Evolutionary conservation across 2,329 filamentous ascomycete genomes (phyloP).

Genomic region (Neonectria hederae): DNA sequence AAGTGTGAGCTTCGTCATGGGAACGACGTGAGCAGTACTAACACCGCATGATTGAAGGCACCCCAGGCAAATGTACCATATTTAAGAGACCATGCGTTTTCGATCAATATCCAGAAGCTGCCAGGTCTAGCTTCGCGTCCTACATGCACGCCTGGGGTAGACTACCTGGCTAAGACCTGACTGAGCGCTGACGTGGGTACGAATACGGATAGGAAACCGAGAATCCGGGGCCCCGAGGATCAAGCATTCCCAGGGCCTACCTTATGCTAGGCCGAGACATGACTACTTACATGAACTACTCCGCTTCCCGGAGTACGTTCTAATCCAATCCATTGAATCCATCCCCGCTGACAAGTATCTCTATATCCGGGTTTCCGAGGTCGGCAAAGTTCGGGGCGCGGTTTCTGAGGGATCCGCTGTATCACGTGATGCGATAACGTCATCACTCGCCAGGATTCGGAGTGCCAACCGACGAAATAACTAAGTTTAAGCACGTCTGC

Average conservation of each 20-base stretch:
- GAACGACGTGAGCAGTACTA: neutral
- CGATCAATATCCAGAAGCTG: neutral
- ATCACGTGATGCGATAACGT: slow-evolving; percentile 26
- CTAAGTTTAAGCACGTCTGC: slow-evolving; percentile 20
- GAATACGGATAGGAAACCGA: neutral
- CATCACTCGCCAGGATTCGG: slow-evolving; percentile 15
- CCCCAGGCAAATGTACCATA: too few species aligned
- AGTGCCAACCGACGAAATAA: slow-evolving; percentile 7
- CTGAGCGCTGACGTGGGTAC: neutral
- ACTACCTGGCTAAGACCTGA: neutral
- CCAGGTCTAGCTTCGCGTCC: neutral
- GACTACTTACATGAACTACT: neutral
- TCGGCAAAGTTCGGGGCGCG: slow-evolving; percentile 10
- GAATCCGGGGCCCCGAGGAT: slow-evolving; percentile 8
- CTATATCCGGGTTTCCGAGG: slow-evolving; percentile 25
- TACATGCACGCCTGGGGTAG: slow-evolving; percentile 13
- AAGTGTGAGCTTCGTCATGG: too few species aligned
- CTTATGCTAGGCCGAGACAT: neutral
- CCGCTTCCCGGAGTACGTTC: too few species aligned
- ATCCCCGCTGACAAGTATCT: neutral
- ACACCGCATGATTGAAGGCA: neutral
- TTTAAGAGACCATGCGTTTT: neutral
- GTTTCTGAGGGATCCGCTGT: neutral
- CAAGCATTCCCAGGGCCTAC: neutral
- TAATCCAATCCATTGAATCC: neutral